Evolutionary conservation across 2,329 filamentous ascomycete species (phyloP).

Genomic region (Pseudogymnoascus sp.): DNA sequence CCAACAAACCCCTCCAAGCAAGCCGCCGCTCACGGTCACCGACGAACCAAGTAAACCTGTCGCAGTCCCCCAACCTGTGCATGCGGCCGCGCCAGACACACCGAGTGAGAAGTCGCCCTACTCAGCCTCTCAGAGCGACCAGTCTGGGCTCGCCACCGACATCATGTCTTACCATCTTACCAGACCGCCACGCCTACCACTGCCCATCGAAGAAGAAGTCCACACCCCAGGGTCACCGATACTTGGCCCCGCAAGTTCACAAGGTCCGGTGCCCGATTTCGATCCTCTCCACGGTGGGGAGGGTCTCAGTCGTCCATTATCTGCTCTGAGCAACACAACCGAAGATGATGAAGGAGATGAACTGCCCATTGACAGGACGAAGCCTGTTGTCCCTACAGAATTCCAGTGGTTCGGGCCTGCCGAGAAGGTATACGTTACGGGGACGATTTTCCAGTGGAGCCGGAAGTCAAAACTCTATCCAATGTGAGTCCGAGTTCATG

Average conservation of each 20-base stretch:
- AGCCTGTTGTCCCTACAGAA: slow-evolving; percentile 71
- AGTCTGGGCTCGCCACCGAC: slow-evolving; percentile 36
- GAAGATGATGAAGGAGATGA: slow-evolving; percentile 82
- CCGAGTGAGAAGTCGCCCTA: slow-evolving; percentile 22
- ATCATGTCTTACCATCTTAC: slow-evolving; percentile 56
- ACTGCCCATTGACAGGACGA: slow-evolving; percentile 64
- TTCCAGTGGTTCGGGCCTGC: slow-evolving; percentile 80
- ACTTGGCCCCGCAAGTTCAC: slow-evolving; percentile 58
- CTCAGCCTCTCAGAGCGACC: slow-evolving; percentile 37
- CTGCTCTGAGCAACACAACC: slow-evolving; percentile 53
- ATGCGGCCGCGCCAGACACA: slow-evolving; percentile 27
- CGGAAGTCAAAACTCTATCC: slow-evolving; percentile 81
- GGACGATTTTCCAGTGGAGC: slow-evolving; percentile 96
- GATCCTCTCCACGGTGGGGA: slow-evolving; percentile 42
- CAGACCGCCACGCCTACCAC: slow-evolving; percentile 78
- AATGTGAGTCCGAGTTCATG: slow-evolving; percentile 45
- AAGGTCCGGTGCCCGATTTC: slow-evolving; percentile 24
- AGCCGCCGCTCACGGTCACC: neutral
- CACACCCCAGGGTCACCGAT: slow-evolving; percentile 88
- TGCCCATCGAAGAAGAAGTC: slow-evolving; percentile 88
- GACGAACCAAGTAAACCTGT: slow-evolving; percentile 49
- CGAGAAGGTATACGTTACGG: slow-evolving; percentile 91
- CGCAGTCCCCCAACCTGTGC: slow-evolving; percentile 36
- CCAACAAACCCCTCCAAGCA: neutral
- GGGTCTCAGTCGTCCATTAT: slow-evolving; percentile 44